Conservation (phyloP, 1,284 basidiomycete genomes). For the Singerocomus rubriflavus region DNA sequence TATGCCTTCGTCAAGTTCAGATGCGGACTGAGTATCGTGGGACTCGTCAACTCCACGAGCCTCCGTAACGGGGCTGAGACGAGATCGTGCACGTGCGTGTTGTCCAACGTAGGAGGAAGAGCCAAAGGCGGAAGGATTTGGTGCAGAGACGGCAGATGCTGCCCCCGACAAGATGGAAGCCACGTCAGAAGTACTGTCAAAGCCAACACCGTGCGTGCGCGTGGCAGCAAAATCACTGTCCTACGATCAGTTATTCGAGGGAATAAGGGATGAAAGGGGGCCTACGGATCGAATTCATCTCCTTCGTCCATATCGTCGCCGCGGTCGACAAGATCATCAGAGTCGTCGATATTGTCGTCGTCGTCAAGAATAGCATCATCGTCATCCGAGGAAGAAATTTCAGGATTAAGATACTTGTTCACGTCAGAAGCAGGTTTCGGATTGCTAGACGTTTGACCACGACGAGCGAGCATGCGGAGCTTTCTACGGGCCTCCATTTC, state of each 20-base stretch:
- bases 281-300: constrained; percentile 75
- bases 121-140: constrained; percentile 49
- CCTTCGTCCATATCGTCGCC: constrained; percentile 58
- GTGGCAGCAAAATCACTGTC: constrained; percentile 50
- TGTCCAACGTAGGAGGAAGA: constrained; percentile 45
- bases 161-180: constrained; percentile 52
- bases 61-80: constrained; percentile 70
- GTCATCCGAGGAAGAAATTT: constrained; percentile 53
- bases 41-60: constrained; percentile 29
- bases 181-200: constrained; percentile 57
- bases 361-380: constrained; percentile 43
- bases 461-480: constrained; percentile 56
- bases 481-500: constrained; percentile 74
- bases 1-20: constrained; percentile 30
- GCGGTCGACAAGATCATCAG: constrained; percentile 51
- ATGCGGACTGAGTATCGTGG: constrained; percentile 13
- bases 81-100: constrained; percentile 43
- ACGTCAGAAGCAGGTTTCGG: constrained; percentile 32
- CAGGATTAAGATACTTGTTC: constrained; percentile 39
- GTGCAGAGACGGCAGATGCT: constrained; percentile 47
- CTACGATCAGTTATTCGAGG: not conserved
- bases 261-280: constrained; percentile 11
- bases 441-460: constrained; percentile 36
- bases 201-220: constrained; percentile 43
- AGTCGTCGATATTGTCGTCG: constrained; percentile 43